phyloP scores from a whole-genome alignment of 352 stramenopile species.

The Sclerospora graminicola region DNA sequence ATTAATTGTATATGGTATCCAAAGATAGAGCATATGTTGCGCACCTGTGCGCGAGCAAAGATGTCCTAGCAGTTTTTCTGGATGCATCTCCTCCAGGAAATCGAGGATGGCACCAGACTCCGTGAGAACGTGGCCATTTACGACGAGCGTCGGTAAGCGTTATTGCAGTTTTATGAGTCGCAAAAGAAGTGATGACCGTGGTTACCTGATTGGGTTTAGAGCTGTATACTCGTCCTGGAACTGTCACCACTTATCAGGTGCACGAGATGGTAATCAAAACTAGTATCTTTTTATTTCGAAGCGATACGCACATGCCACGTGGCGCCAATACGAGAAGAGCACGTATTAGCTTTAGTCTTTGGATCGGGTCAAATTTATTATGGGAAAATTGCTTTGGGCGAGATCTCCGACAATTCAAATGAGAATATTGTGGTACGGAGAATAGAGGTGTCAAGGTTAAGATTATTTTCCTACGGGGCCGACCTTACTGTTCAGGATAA shows the following conservation, averaged over 20 bases:
- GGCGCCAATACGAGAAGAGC: slow-evolving; percentile 84
- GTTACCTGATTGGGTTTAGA: slow-evolving; percentile 44
- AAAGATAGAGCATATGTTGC: too few species aligned
- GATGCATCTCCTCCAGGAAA: slow-evolving; percentile 80
- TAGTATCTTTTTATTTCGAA: slow-evolving; percentile 75
- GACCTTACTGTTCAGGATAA: too few species aligned
- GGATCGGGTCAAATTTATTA: too few species aligned
- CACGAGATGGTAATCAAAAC: slow-evolving; percentile 63
- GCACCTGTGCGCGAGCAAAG: too few species aligned
- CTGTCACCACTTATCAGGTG: slow-evolving; percentile 31
- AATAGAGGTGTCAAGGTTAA: too few species aligned
- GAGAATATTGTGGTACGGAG: too few species aligned
- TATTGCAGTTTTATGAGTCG: slow-evolving; percentile 3
- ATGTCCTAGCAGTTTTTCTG: too few species aligned
- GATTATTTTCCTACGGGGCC: too few species aligned
- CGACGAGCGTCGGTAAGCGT: slow-evolving; percentile 38
- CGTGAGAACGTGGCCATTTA: slow-evolving; percentile 26
- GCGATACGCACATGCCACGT: slow-evolving; percentile 86
- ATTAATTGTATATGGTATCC: slow-evolving; percentile 66
- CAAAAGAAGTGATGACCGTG: slow-evolving; percentile 6
- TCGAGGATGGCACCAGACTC: slow-evolving; percentile 90
- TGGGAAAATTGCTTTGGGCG: too few species aligned
- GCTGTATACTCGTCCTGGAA: slow-evolving; percentile 39
- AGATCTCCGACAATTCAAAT: too few species aligned
- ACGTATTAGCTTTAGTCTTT: slow-evolving; percentile 1